Conservation (phyloP, 2,329 filamentous ascomycete species). For the Talaromyces sp. region DNA sequence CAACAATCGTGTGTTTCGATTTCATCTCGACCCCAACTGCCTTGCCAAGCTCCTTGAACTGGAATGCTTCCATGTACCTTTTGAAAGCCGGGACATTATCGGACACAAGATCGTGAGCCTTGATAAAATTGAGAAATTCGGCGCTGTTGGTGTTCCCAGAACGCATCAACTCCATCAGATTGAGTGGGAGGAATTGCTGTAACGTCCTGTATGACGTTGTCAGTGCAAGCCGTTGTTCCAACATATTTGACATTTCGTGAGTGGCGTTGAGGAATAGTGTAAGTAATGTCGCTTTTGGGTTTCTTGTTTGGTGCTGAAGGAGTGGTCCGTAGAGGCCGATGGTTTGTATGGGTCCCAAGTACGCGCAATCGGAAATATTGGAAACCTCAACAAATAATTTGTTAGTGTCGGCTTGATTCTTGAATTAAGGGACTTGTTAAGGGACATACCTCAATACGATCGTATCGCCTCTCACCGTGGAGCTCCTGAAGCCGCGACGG, state of each 20-base stretch:
- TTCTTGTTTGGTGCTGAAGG: constrained; percentile 34
- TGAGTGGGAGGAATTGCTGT: constrained; percentile 19
- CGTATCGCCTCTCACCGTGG: background rate
- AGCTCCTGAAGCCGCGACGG: constrained; percentile 41
- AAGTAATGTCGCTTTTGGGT: constrained; percentile 44
- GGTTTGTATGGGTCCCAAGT: constrained; percentile 30
- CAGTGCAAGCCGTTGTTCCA: background rate
- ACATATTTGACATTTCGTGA: constrained; percentile 16
- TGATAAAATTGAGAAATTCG: background rate
- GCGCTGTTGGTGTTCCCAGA: background rate
- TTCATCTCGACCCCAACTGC: constrained; percentile 28
- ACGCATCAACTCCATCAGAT: background rate
- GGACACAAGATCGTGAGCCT: background rate
- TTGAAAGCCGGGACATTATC: constrained; percentile 21
- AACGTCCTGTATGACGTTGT: background rate
- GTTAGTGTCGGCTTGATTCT: background rate
- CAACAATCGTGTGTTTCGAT: constrained; percentile 33
- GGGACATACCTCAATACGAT: background rate
- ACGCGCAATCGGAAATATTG: constrained; percentile 43
- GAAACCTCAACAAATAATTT: constrained; percentile 32
- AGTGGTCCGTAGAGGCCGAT: constrained; percentile 33
- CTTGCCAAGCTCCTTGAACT: background rate
- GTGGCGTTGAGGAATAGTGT: constrained; percentile 45
- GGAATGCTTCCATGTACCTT: constrained; percentile 13
- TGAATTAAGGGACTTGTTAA: background rate